A percentile compares a stretch with the other conserved stretches of the same genome.
Evolutionary conservation across 176 grass and related monocot genomes (phyloP).

Genomic region (Tillandsia leiboldiana): DNA sequence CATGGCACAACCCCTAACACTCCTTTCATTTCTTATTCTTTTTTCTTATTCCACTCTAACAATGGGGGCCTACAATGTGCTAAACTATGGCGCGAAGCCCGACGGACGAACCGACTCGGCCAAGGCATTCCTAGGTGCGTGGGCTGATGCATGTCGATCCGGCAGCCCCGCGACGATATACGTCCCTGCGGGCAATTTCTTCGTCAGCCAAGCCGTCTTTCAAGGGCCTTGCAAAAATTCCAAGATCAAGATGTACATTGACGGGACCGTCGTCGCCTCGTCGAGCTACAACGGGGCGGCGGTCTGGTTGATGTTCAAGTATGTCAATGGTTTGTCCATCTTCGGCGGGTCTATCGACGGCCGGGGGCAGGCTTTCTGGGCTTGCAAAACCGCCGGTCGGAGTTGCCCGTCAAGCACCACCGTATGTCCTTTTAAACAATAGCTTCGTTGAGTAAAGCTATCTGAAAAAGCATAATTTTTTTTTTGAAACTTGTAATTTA

Average conservation of each 20-base stretch:
- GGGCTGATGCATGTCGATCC: constrained; percentile 29
- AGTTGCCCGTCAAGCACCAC: constrained; percentile 29
- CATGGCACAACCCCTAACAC: no score
- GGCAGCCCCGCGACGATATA: constrained; percentile 28
- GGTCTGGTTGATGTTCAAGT: constrained; percentile 53
- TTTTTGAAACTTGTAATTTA: no score
- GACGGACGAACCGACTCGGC: constrained; percentile 26
- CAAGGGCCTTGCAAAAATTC: constrained; percentile 39
- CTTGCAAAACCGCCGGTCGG: constrained; percentile 32
- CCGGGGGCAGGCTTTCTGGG: constrained; percentile 34
- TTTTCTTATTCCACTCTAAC: not conserved
- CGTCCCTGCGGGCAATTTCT: constrained; percentile 36
- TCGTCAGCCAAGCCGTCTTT: constrained; percentile 36
- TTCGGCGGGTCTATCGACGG: constrained; percentile 41
- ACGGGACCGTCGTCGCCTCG: constrained; percentile 41
- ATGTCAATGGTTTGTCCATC: constrained; percentile 45
- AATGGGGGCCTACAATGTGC: constrained; percentile 31
- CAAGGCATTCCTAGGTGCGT: constrained; percentile 32
- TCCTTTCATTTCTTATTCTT: not conserved
- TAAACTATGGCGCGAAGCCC: constrained; percentile 40
- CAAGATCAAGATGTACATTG: constrained; percentile 24
- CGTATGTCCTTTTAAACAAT: constrained; percentile 7
- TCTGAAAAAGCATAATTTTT: not conserved
- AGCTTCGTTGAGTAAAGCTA: not conserved
- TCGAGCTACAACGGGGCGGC: constrained; percentile 6